These are phyloP conservation scores for Boletus rubescentipes DNA, from an alignment of 768 basidiomycete genomes.

Conservation along the genomic window DNA sequence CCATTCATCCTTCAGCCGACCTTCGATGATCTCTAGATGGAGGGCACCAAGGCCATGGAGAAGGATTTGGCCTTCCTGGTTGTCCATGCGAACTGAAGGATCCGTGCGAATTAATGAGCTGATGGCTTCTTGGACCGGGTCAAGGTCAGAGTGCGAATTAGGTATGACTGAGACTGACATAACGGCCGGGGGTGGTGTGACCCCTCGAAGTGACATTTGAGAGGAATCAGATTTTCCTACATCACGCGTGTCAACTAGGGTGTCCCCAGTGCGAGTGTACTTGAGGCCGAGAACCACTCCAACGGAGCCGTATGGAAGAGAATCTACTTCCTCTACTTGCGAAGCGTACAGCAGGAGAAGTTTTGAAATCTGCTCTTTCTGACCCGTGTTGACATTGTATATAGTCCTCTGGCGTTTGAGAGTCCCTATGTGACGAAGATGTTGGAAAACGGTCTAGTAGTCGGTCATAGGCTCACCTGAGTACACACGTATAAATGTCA, in stretches of 20 bases:
- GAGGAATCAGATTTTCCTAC: slow-evolving; percentile 35
- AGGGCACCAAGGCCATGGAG: slow-evolving; percentile 83
- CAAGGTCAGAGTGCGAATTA: slow-evolving; percentile 73
- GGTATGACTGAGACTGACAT: slow-evolving; percentile 84
- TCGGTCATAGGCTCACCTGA: slow-evolving; percentile 53
- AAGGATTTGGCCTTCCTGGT: slow-evolving; percentile 79
- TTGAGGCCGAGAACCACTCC: slow-evolving; percentile 83
- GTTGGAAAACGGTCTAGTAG: background rate
- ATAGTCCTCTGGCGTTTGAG: slow-evolving; percentile 61
- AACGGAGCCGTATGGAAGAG: slow-evolving; percentile 77
- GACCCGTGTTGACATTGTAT: slow-evolving; percentile 63
- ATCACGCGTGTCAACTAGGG: slow-evolving; percentile 58
- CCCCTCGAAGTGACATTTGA: slow-evolving; percentile 52
- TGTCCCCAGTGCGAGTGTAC: slow-evolving; percentile 85
- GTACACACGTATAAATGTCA: slow-evolving; percentile 90
- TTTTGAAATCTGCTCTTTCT: slow-evolving; percentile 73
- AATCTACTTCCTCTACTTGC: slow-evolving; percentile 72
- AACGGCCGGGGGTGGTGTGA: slow-evolving; percentile 77
- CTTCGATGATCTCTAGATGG: slow-evolving; percentile 87
- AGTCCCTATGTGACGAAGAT: slow-evolving; percentile 43
- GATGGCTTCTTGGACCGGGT: slow-evolving; percentile 75
- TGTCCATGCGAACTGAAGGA: slow-evolving; percentile 80
- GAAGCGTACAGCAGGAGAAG: slow-evolving; percentile 78
- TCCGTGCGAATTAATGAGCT: slow-evolving; percentile 77
- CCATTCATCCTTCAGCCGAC: slow-evolving; percentile 81